phyloP scores from a whole-genome alignment of 495 filamentous ascomycete species.

The Penicillium pulvis region DNA sequence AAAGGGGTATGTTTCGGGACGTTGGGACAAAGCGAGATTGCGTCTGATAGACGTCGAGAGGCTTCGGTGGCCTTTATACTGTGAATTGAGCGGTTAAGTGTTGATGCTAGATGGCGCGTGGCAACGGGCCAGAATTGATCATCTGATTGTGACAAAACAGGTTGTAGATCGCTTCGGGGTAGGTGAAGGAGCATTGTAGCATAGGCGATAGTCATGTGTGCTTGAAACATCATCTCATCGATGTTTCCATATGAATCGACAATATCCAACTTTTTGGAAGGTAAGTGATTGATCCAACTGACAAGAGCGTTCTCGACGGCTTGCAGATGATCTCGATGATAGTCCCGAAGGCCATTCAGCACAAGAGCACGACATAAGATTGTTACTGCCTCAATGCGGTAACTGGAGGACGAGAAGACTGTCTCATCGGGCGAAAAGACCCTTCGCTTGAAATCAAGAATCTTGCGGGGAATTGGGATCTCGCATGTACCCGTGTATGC shows the following conservation, averaged over 20 bases:
- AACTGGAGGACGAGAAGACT: constrained; percentile 44
- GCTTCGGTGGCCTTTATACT: constrained; percentile 49
- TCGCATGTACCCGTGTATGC: constrained; percentile 30
- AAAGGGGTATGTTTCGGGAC: constrained; percentile 43
- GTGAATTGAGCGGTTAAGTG: constrained; percentile 41
- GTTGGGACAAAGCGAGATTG: constrained; percentile 41
- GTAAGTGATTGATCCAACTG: constrained; percentile 48
- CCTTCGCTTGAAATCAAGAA: constrained; percentile 39
- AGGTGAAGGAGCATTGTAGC: constrained; percentile 47
- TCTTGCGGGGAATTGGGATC: constrained; percentile 33
- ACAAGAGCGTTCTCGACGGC: constrained; percentile 48
- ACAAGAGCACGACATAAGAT: constrained; percentile 42
- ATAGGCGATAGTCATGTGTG: constrained; percentile 42
- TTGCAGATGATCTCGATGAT: constrained; percentile 44
- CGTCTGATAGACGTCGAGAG: constrained; percentile 40
- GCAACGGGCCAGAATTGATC: constrained; percentile 32
- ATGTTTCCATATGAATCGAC: constrained; percentile 48
- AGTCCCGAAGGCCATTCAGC: constrained; percentile 37
- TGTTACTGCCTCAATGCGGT: constrained; percentile 44
- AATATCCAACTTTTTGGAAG: constrained; percentile 42
- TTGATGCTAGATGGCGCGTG: constrained; percentile 36
- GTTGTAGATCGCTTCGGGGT: constrained; percentile 42
- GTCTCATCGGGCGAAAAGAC: constrained; percentile 40
- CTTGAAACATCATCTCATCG: constrained; percentile 51
- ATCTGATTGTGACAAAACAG: constrained; percentile 28